Percentiles rank a stretch among this genome's conserved stretches.
Evolutionary conservation across 345 rosid species (phyloP).

Genomic region (Eucalyptus pumila): DNA sequence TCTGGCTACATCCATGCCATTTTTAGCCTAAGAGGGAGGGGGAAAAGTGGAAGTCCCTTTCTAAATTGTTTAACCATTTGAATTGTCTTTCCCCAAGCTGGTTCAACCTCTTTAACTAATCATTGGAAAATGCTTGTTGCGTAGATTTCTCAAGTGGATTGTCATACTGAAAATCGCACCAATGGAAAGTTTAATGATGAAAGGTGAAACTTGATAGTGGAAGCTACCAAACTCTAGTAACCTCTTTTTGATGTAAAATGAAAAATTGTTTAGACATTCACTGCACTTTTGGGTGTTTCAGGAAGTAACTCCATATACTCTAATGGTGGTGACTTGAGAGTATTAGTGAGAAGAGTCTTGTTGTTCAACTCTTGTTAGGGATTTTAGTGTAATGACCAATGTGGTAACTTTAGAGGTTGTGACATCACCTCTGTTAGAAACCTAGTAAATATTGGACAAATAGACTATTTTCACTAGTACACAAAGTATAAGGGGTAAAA

Average conservation of each 20-base stretch:
- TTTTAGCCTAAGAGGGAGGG: not conserved
- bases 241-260: not conserved
- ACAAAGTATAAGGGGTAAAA: not conserved
- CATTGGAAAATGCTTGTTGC: not conserved
- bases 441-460: not conserved
- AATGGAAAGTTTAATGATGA: not conserved
- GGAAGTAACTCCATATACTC: not conserved
- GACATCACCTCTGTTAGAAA: not conserved
- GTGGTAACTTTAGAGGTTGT: not conserved
- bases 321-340: not conserved
- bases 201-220: not conserved
- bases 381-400: not conserved
- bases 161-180: not conserved
- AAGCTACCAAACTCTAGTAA: not conserved
- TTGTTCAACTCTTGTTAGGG: not conserved
- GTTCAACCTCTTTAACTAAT: not conserved
- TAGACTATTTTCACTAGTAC: not conserved
- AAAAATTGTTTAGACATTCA: not conserved
- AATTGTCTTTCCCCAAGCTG: not conserved
- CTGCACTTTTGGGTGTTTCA: not conserved
- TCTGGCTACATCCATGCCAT: not conserved
- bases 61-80: not conserved
- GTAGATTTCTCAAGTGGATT: not conserved
- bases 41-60: not conserved
- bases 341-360: not conserved